These are phyloP conservation scores for Inonotus obliquus DNA, from an alignment of 1,284 basidiomycete species.

Conservation along the genomic window DNA sequence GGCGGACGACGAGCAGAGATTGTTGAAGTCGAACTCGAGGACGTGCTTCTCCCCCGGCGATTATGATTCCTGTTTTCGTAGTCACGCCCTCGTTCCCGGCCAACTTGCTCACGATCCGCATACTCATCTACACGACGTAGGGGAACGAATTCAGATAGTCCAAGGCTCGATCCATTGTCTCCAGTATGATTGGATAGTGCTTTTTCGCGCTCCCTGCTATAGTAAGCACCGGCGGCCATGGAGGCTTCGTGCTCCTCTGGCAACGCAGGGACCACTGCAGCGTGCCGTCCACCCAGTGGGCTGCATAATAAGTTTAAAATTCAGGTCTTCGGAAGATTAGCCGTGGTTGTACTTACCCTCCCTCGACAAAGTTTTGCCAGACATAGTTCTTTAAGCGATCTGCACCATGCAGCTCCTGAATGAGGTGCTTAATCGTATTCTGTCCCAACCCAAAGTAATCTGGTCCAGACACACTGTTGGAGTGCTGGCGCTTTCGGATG, in stretches of 20 bases:
- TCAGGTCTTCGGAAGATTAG: not conserved
- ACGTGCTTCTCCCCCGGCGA: not conserved
- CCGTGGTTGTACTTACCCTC: slow-evolving; percentile 53
- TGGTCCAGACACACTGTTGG: slow-evolving; percentile 78
- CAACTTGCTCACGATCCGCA: not conserved
- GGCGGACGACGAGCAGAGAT: slow-evolving; percentile 1
- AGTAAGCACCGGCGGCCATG: slow-evolving; percentile 39
- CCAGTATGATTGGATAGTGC: slow-evolving; percentile 18
- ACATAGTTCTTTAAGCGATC: slow-evolving; percentile 70
- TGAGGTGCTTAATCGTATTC: slow-evolving; percentile 80
- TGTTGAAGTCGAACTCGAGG: slow-evolving; percentile 1
- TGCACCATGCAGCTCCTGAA: slow-evolving; percentile 71
- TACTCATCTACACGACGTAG: not conserved
- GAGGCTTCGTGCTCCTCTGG: slow-evolving; percentile 63
- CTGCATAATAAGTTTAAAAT: slow-evolving; percentile 32
- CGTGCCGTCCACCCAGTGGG: slow-evolving; percentile 70
- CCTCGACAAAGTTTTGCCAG: slow-evolving; percentile 77
- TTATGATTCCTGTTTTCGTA: not conserved
- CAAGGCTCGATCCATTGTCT: slow-evolving; percentile 4
- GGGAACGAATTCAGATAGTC: not conserved
- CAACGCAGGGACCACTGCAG: slow-evolving; percentile 69
- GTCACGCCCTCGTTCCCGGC: not conserved
- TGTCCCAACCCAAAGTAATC: slow-evolving; percentile 81
- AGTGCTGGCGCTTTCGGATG: slow-evolving; percentile 71
- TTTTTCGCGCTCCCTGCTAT: slow-evolving; percentile 31